phyloP scores from a whole-genome alignment of 2,329 filamentous ascomycete genomes.

The Claviceps sorghi region DNA sequence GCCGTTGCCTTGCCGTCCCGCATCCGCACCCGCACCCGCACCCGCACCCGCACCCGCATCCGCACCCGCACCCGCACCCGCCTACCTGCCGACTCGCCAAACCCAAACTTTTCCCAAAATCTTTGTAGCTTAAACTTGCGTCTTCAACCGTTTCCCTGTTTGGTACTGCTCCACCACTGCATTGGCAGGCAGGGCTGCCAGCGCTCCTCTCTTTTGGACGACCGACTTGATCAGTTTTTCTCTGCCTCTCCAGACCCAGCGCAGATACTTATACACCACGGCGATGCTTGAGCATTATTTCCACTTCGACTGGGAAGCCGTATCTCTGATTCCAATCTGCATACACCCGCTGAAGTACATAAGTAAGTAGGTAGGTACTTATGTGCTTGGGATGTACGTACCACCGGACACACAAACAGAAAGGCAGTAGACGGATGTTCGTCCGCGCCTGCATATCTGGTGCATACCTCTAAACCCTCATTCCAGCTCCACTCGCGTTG shows the following conservation, averaged over 20 bases:
- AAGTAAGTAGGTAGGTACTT: neutral
- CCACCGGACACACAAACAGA: neutral
- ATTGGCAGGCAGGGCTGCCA: too few species aligned
- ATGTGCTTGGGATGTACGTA: neutral
- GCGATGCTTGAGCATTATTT: too few species aligned
- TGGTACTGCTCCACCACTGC: neutral
- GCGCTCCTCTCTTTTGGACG: too few species aligned
- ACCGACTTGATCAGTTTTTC: neutral
- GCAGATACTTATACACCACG: neutral
- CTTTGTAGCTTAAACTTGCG: neutral
- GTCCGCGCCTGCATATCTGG: neutral
- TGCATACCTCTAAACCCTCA: neutral
- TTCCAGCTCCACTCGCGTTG: neutral
- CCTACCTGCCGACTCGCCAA: too few species aligned
- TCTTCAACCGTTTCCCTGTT: neutral
- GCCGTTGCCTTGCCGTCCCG: too few species aligned
- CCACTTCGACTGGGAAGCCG: too few species aligned
- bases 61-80: too few species aligned
- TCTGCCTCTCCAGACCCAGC: neutral
- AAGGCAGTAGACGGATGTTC: neutral
- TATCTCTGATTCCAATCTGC: neutral
- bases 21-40: too few species aligned
- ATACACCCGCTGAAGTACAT: too few species aligned
- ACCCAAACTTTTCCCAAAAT: neutral
- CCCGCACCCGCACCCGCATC: too few species aligned